phyloP scores from a whole-genome alignment of 331 rosid species.

The Acacia pycnantha region DNA sequence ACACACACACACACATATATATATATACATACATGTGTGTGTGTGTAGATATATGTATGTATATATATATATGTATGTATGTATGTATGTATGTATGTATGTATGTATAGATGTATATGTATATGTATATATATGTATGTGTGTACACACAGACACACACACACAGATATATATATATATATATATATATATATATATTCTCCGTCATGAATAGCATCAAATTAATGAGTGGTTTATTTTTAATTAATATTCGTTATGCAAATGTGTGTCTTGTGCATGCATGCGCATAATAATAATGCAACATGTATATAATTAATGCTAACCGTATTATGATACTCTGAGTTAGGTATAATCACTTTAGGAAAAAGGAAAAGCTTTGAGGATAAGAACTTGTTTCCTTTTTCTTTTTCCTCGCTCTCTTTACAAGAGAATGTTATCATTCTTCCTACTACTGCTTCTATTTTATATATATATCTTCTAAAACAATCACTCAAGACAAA shows the following conservation, averaged over 20 bases:
- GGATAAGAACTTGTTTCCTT: neutral
- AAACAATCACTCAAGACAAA: neutral
- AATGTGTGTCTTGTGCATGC: conserved; percentile 17
- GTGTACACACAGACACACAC: too few species aligned
- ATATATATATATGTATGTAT: too few species aligned
- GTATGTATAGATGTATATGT: too few species aligned
- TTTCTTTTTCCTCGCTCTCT: neutral
- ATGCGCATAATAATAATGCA: neutral
- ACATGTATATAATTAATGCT: conserved; percentile 9
- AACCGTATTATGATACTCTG: neutral
- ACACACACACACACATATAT: too few species aligned
- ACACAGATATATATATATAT: too few species aligned
- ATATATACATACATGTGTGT: too few species aligned
- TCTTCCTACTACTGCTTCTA: neutral
- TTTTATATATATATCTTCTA: neutral
- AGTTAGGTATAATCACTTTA: conserved; percentile 34
- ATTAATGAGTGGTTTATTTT: neutral
- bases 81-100: too few species aligned
- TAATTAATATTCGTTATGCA: neutral
- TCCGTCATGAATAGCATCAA: conserved; percentile 24
- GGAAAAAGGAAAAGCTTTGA: conserved; percentile 10
- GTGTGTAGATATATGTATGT: too few species aligned
- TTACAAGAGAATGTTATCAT: neutral
- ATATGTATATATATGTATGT: neutral
- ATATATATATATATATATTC: too few species aligned